Evolutionary conservation across 1,284 basidiomycete genomes (phyloP).

Genomic region (Microbotryum silenes-acaulis): DNA sequence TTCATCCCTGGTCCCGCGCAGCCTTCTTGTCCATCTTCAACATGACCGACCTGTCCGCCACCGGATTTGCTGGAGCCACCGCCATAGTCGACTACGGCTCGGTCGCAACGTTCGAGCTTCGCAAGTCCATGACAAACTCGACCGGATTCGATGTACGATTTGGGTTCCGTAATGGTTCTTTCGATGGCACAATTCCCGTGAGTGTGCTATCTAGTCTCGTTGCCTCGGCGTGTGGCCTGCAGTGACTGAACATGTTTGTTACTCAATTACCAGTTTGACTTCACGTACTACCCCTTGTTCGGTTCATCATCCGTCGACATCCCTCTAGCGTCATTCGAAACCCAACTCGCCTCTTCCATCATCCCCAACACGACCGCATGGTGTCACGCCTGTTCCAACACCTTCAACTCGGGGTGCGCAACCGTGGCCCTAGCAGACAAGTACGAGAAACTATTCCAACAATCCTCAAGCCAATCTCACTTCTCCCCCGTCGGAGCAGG

Average conservation of each 20-base stretch:
- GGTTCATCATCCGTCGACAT: constrained; percentile 51
- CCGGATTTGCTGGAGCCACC: constrained; percentile 37
- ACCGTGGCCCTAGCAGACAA: constrained; percentile 2
- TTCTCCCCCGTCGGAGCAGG: constrained; percentile 23
- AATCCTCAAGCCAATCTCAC: constrained; percentile 8
- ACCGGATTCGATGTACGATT: constrained; percentile 23
- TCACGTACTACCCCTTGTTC: constrained; percentile 37
- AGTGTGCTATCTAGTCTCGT: too few relatives aligned
- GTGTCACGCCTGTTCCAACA: constrained; percentile 21
- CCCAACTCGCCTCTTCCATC: constrained; percentile 51
- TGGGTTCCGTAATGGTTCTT: constrained; percentile 62
- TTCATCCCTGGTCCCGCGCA: neutral
- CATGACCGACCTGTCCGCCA: constrained; percentile 52
- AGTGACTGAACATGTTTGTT: too few relatives aligned
- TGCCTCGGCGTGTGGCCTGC: too few relatives aligned
- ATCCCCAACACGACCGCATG: constrained; percentile 22
- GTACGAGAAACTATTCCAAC: constrained; percentile 4
- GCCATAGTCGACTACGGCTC: constrained; percentile 64
- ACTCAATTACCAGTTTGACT: constrained; percentile 7
- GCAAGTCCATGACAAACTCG: constrained; percentile 46
- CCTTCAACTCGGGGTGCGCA: constrained; percentile 1
- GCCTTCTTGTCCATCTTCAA: constrained; percentile 72
- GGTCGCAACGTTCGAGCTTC: constrained; percentile 68
- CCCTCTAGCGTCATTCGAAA: constrained; percentile 67
- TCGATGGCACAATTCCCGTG: constrained; percentile 33